phyloP scores from a whole-genome alignment of 495 filamentous ascomycete genomes.

The Corynascus novoguineensis region DNA sequence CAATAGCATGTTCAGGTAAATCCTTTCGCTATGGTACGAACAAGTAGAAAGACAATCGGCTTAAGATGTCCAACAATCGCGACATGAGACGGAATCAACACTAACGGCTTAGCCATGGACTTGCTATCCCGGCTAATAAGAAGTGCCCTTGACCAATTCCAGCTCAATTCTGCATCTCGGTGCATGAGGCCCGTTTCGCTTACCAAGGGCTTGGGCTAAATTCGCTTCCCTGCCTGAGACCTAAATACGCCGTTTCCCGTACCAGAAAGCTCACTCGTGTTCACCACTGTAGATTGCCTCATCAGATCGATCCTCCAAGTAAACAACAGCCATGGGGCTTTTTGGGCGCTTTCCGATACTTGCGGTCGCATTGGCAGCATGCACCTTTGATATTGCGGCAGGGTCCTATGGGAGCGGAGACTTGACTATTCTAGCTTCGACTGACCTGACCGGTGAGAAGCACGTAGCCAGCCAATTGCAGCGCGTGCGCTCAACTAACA shows the following conservation, averaged over 20 bases:
- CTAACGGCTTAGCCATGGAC: too few relatives aligned
- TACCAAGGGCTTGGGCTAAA: neutral
- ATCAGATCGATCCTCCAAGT: too few relatives aligned
- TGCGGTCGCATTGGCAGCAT: neutral
- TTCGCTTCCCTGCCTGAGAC: too few relatives aligned
- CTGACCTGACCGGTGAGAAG: constrained; percentile 24
- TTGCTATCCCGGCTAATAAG: too few relatives aligned
- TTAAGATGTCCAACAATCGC: too few relatives aligned
- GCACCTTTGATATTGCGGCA: neutral
- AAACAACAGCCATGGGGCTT: neutral
- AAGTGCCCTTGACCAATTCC: too few relatives aligned
- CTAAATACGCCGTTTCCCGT: too few relatives aligned
- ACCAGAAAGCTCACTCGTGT: too few relatives aligned
- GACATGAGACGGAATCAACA: too few relatives aligned
- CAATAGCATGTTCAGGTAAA: neutral
- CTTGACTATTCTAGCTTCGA: constrained; percentile 28
- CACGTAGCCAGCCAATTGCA: neutral
- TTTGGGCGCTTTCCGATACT: neutral
- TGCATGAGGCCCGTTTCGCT: neutral
- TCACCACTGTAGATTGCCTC: too few relatives aligned
- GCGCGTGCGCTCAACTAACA: neutral
- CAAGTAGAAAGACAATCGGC: too few relatives aligned
- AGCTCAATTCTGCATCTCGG: neutral
- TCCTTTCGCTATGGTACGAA: neutral
- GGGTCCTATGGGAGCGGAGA: constrained; percentile 23